Evolutionary conservation across 2,329 filamentous ascomycete genomes (phyloP).

Genomic region (Knufia petricola): DNA sequence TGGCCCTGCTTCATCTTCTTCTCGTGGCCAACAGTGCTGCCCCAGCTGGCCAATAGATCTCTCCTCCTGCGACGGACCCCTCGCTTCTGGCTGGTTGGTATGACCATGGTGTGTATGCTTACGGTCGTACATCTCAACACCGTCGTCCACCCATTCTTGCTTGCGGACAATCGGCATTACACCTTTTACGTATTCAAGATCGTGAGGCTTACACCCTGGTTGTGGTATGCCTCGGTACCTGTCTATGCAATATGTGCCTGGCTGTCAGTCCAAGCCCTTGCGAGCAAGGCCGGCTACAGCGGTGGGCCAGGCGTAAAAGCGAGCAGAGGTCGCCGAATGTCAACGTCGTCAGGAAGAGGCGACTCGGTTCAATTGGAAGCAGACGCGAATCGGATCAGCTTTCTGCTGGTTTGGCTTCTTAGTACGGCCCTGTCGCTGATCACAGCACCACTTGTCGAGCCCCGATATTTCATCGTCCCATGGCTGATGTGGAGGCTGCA

Average conservation of each 20-base stretch:
- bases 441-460: constrained; percentile 86
- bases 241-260: constrained; percentile 64
- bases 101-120: constrained; percentile 35
- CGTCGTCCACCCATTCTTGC: constrained; percentile 86
- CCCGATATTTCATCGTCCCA: constrained; percentile 88
- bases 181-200: constrained; percentile 93
- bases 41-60: constrained; percentile 33
- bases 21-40: constrained; percentile 65
- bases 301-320: constrained; percentile 17
- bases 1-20: constrained; percentile 88
- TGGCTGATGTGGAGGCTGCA: constrained; percentile 89
- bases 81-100: constrained; percentile 28
- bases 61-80: constrained; percentile 31
- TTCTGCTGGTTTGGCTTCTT: constrained; percentile 53
- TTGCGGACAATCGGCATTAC: constrained; percentile 95
- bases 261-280: constrained; percentile 56
- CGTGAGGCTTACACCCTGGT: constrained; percentile 53
- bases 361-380: constrained; percentile 13
- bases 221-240: constrained; percentile 59
- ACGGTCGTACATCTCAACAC: constrained; percentile 69
- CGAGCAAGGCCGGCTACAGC: constrained; percentile 27
- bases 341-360: constrained; percentile 5
- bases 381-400: constrained; percentile 35
- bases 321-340: constrained; percentile 13
- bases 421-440: constrained; percentile 69